phyloP scores from a whole-genome alignment of 768 basidiomycete genomes.

The Lactifluus hygrophoroides region DNA sequence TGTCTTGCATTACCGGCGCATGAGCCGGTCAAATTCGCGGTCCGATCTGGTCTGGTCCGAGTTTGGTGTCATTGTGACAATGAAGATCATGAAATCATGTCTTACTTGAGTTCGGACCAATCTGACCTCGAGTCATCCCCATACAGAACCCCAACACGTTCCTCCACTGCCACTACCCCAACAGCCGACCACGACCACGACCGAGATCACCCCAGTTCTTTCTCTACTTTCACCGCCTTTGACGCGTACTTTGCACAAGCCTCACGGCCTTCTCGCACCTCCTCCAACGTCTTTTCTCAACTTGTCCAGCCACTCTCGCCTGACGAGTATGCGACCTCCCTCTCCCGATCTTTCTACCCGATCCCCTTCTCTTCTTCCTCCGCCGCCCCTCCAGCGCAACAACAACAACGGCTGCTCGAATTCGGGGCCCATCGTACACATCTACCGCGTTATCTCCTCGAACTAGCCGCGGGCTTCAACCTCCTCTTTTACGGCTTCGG shows the following conservation, averaged over 20 bases:
- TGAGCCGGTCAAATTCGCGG: not conserved
- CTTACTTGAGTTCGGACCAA: slow-evolving; percentile 1
- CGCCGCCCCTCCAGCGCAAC: not conserved
- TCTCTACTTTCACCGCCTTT: slow-evolving; percentile 67
- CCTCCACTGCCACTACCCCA: slow-evolving; percentile 19
- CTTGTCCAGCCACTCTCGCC: slow-evolving; percentile 62
- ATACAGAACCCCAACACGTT: slow-evolving; percentile 12
- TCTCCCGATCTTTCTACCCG: slow-evolving; percentile 24
- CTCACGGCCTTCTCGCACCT: slow-evolving; percentile 59
- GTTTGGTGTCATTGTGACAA: too few relatives aligned
- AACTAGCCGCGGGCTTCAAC: slow-evolving; percentile 80
- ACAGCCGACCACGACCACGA: slow-evolving; percentile 23
- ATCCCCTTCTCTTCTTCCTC: slow-evolving; percentile 24
- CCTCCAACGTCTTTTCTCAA: slow-evolving; percentile 69
- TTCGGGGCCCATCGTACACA: slow-evolving; percentile 31
- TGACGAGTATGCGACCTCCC: slow-evolving; percentile 44
- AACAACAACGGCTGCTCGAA: slow-evolving; percentile 26
- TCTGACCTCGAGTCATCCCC: slow-evolving; percentile 12
- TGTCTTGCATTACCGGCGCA: too few relatives aligned
- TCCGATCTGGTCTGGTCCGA: not conserved
- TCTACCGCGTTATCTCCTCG: slow-evolving; percentile 55
- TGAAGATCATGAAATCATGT: too few relatives aligned
- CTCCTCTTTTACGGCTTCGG: slow-evolving; percentile 84
- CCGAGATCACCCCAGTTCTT: slow-evolving; percentile 35
- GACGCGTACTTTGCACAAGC: slow-evolving; percentile 78